Conservation (phyloP, 495 filamentous ascomycete species). For the Rusavskia elegans region DNA sequence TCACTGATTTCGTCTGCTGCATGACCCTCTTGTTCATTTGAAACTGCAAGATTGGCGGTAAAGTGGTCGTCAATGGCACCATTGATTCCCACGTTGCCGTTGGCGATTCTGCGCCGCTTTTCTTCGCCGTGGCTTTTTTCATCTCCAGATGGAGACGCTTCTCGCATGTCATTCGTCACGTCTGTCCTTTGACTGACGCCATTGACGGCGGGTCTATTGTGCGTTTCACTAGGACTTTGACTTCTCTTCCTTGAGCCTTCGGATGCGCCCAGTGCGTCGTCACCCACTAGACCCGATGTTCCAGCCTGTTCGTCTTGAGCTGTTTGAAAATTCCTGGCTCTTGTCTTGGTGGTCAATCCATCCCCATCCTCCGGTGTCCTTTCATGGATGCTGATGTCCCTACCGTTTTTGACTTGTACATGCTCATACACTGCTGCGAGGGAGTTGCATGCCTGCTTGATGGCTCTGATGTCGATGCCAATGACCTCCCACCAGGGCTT, state of each 20-base stretch:
- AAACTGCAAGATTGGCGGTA: background rate
- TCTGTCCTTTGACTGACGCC: too few species aligned
- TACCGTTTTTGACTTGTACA: conserved; percentile 27
- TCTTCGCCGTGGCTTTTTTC: background rate
- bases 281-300: background rate
- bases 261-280: background rate
- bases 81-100: background rate
- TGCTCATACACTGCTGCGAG: conserved; percentile 64
- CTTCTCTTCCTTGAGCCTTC: background rate
- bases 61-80: background rate
- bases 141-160: background rate
- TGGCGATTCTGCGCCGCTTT: background rate
- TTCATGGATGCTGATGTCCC: conserved; percentile 11
- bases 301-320: background rate
- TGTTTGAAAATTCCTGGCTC: background rate
- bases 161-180: background rate
- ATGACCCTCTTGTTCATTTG: background rate
- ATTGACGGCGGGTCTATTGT: background rate
- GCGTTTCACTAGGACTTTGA: background rate
- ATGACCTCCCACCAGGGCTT: conserved; percentile 75
- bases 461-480: conserved; percentile 42
- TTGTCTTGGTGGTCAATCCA: conserved; percentile 10
- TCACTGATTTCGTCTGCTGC: conserved; percentile 9
- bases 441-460: conserved; percentile 48
- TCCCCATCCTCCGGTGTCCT: conserved; percentile 4